A percentile compares a stretch with the other conserved stretches of the same genome.
Evolutionary conservation across 2,329 filamentous ascomycete genomes (phyloP).

Genomic region (Colletotrichum abscissum): DNA sequence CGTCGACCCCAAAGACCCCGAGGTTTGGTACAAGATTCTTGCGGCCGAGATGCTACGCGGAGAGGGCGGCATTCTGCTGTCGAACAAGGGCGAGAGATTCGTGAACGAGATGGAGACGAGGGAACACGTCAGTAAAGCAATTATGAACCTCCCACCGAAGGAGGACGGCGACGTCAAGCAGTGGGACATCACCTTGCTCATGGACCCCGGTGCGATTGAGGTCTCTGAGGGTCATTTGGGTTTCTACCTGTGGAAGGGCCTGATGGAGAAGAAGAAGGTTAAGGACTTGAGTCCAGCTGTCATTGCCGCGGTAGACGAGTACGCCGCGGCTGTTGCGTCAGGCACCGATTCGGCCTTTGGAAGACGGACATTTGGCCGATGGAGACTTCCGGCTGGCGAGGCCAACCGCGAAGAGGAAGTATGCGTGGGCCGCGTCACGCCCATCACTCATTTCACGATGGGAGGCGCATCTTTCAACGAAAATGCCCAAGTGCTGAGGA

Average conservation of each 20-base stretch:
- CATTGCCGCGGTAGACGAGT: constrained; percentile 58
- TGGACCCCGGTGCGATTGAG: constrained; percentile 68
- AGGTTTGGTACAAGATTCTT: constrained; percentile 67
- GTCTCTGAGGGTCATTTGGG: constrained; percentile 66
- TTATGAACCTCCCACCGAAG: constrained; percentile 54
- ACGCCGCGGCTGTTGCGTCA: constrained; percentile 56
- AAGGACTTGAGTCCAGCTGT: constrained; percentile 56
- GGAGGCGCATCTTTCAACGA: constrained; percentile 70
- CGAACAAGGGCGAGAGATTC: constrained; percentile 60
- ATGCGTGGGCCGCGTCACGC: constrained; percentile 70
- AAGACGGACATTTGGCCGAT: constrained; percentile 64
- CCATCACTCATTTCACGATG: constrained; percentile 76
- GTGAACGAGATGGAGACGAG: constrained; percentile 72
- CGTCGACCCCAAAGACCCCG: constrained; percentile 61
- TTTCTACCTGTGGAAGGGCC: constrained; percentile 72
- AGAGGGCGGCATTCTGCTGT: constrained; percentile 69
- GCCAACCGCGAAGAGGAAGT: constrained; percentile 62
- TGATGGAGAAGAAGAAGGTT: constrained; percentile 67
- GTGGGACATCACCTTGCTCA: constrained; percentile 68
- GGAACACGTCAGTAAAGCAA: constrained; percentile 64
- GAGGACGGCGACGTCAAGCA: constrained; percentile 52
- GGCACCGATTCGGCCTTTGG: constrained; percentile 56
- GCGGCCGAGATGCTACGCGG: constrained; percentile 72
- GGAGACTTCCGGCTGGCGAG: constrained; percentile 58
- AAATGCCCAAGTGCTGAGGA: constrained; percentile 61